Base-by-base conservation (phyloP, 805 yeast species). In the Cyberlindnera maritima region DNA sequence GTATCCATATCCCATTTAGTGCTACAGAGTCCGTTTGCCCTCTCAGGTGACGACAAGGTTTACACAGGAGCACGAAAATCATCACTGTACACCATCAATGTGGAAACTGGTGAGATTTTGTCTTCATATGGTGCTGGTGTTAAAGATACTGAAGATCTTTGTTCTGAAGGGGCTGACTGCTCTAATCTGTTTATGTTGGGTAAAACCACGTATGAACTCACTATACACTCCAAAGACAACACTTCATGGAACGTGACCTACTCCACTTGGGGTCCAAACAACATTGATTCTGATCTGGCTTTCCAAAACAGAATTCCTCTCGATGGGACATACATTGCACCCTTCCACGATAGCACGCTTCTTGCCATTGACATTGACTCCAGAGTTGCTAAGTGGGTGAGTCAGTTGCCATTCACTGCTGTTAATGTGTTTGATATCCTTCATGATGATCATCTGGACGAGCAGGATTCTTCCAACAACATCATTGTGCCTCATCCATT, bases 241-340 rank as follows among this genome's bases (percentile, higher is more conserved):
- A 68, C 83, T 0, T 77, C 83, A 2, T 91, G 97, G 94, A 87
- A 89, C 58, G 87, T 94, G 15, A 82, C 91, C 0, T 90, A 85
- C 60, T 75, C 95, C 1, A 76, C 84, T 32, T 94, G 97, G 97
- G 95, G 94, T 10, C 96, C 96, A 38, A 92, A 92, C 63, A 82
- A 88, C 54, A 70, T 90, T 43, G 96, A 92, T 63, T 62, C 62
- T 13, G 75, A 70, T 48, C 63, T 80, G 36, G 71, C 70, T 2
- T 57, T 59, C 32, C 81, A 80, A 53, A 76, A 79, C 50, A 68
- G 68, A 40, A 70, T 73, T 19, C 81, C 95, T 3, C 62, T 74
- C 15, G 98, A 91, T 64, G 81, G 83, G 31, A 68, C 89, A 3
- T 86, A 85, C 54, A 80, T 92, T 52, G 83, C 92, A 6, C 96